Evolutionary conservation across 768 basidiomycete genomes (phyloP).

Genomic region (Aureoboletus auriporus): DNA sequence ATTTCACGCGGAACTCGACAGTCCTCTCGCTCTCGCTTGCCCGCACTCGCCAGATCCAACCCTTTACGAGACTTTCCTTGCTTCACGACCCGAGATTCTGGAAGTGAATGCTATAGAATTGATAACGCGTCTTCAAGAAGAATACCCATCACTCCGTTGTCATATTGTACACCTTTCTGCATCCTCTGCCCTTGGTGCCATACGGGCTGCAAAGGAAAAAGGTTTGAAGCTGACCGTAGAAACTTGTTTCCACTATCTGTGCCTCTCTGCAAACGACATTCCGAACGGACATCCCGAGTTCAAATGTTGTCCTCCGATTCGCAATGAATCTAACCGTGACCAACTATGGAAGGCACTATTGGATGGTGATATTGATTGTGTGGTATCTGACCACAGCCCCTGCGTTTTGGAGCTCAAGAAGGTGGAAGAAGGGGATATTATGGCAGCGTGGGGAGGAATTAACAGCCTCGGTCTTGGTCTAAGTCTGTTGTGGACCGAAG

Average conservation of each 20-base stretch:
- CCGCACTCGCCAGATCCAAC: slow-evolving; percentile 38
- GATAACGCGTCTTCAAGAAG: slow-evolving; percentile 60
- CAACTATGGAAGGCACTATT: slow-evolving; percentile 76
- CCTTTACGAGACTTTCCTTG: slow-evolving; percentile 76
- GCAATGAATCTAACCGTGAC: slow-evolving; percentile 67
- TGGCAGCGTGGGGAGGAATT: slow-evolving; percentile 94
- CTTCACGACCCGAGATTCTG: slow-evolving; percentile 75
- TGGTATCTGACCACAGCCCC: slow-evolving; percentile 96
- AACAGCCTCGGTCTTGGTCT: slow-evolving; percentile 87
- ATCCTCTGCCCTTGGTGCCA: slow-evolving; percentile 69
- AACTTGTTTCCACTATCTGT: slow-evolving; percentile 97
- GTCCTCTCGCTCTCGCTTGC: slow-evolving; percentile 9
- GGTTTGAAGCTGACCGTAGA: slow-evolving; percentile 82
- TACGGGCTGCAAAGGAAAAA: slow-evolving; percentile 62
- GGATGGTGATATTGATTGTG: slow-evolving; percentile 83
- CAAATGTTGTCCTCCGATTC: slow-evolving; percentile 96
- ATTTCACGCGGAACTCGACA: slow-evolving; percentile 90
- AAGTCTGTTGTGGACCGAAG: slow-evolving; percentile 88
- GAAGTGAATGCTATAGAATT: slow-evolving; percentile 81
- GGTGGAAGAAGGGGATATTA: slow-evolving; percentile 71
- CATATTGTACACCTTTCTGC: slow-evolving; percentile 97
- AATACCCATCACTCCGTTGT: slow-evolving; percentile 66
- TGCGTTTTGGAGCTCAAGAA: slow-evolving; percentile 81
- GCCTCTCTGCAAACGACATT: slow-evolving; percentile 67
- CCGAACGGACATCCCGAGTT: slow-evolving; percentile 78